A percentile compares a stretch with the other conserved stretches of the same genome.
Evolutionary conservation across 495 filamentous ascomycete species (phyloP).

Genomic region (Trichoderma asperelloides): DNA sequence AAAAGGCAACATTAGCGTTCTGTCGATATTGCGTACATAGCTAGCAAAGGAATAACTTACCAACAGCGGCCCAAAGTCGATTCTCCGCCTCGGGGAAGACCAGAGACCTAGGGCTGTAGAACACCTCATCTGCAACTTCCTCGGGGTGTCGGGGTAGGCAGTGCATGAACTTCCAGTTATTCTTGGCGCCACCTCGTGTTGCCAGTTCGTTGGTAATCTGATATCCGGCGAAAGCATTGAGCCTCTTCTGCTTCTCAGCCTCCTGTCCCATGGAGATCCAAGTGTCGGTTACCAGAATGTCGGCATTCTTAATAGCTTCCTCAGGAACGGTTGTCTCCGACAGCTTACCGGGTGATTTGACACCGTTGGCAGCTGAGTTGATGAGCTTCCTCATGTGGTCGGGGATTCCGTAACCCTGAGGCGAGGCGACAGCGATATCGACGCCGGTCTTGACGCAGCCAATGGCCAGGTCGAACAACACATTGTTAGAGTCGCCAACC

Average conservation of each 20-base stretch:
- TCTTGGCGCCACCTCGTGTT: constrained; percentile 74
- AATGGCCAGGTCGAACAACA: constrained; percentile 85
- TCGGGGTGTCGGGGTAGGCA: constrained; percentile 90
- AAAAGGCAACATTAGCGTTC: constrained; percentile 13
- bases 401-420: constrained; percentile 72
- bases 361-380: constrained; percentile 44
- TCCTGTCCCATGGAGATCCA: constrained; percentile 99
- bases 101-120: constrained; percentile 71
- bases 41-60: constrained; percentile 28
- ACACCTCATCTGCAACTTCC: constrained; percentile 90
- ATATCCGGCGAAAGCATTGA: constrained; percentile 80
- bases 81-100: constrained; percentile 96
- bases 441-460: constrained; percentile 79
- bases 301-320: constrained; percentile 79
- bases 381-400: constrained; percentile 61
- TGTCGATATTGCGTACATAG: neutral
- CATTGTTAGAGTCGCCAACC: constrained; percentile 96
- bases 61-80: constrained; percentile 77
- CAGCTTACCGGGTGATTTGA: constrained; percentile 53
- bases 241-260: constrained; percentile 60
- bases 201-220: constrained; percentile 81
- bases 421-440: constrained; percentile 76
- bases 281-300: constrained; percentile 90
- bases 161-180: constrained; percentile 96
- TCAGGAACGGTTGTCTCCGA: constrained; percentile 70